A percentile compares a stretch with the other conserved stretches of the same genome.
phyloP scores from a whole-genome alignment of 2,329 filamentous ascomycete species.

The Pseudogymnoascus sp. region DNA sequence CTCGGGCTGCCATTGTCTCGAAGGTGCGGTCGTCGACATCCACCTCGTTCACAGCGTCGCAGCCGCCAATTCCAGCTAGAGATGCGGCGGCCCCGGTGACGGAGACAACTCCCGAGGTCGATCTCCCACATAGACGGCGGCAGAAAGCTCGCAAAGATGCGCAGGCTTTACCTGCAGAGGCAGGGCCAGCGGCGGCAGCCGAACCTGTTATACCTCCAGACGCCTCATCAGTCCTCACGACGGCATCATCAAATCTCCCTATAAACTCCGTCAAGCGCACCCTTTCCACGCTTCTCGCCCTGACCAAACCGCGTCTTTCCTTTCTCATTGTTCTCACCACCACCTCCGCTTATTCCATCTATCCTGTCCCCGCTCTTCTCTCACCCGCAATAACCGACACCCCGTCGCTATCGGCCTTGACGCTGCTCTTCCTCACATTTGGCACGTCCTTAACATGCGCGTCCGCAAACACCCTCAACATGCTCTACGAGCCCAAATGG shows the following conservation, averaged over 20 bases:
- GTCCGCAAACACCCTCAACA: conserved; percentile 90
- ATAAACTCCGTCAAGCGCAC: conserved; percentile 53
- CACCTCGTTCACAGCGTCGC: not conserved
- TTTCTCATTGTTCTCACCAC: conserved; percentile 86
- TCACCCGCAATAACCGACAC: conserved; percentile 55
- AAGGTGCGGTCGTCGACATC: not conserved
- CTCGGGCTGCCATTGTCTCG: not conserved
- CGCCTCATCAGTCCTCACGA: conserved; percentile 50
- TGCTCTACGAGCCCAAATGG: conserved; percentile 87
- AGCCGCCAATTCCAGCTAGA: not conserved
- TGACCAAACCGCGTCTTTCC: conserved; percentile 91
- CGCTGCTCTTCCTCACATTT: conserved; percentile 82
- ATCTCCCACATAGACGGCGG: conserved; percentile 28
- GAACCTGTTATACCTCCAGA: conserved; percentile 35
- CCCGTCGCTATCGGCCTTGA: conserved; percentile 82
- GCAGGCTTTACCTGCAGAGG: conserved; percentile 19
- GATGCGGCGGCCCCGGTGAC: not conserved
- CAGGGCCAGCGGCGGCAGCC: conserved; percentile 13
- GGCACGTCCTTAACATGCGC: conserved; percentile 87
- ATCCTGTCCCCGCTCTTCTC: conserved; percentile 83
- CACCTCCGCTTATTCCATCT: conserved; percentile 85
- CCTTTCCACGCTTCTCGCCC: conserved; percentile 74
- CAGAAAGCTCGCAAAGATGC: conserved; percentile 17
- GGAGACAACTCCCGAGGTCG: not conserved
- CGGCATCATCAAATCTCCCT: conserved; percentile 43